phyloP scores from a whole-genome alignment of 768 basidiomycete species.

The Panaeolus cyanescens region DNA sequence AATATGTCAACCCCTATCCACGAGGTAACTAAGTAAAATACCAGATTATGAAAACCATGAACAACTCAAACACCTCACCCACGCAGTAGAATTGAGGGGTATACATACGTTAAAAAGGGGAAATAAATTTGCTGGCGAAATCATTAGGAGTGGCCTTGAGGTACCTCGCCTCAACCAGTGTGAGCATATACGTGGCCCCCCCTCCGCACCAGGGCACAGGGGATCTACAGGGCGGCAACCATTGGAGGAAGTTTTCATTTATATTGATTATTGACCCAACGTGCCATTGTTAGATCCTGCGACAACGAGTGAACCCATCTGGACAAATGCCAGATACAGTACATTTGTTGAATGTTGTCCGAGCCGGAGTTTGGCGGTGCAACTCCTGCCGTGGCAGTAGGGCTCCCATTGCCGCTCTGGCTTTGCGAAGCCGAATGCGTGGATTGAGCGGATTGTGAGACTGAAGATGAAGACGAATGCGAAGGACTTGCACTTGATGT shows the following conservation, averaged over 20 bases:
- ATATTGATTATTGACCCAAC: not conserved
- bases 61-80: not conserved
- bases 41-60: not conserved
- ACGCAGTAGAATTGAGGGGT: not conserved
- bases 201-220: not conserved
- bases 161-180: not conserved
- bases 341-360: conserved; percentile 16
- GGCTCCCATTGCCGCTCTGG: not conserved
- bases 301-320: conserved; percentile 16
- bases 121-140: not conserved
- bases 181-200: not conserved
- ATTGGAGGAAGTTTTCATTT: not conserved
- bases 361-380: not conserved
- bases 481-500: not conserved
- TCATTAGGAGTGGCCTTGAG: not conserved
- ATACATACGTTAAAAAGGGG: not conserved
- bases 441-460: not conserved
- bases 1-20: not conserved
- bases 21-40: not conserved
- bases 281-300: conserved; percentile 9
- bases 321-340: conserved; percentile 14
- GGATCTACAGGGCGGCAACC: not conserved
- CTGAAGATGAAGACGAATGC: not conserved
- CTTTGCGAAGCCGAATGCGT: not conserved
- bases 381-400: not conserved